Evolutionary conservation across 1,139 yeast species (phyloP).

Genomic region (Geotrichum cucujoidarum): DNA sequence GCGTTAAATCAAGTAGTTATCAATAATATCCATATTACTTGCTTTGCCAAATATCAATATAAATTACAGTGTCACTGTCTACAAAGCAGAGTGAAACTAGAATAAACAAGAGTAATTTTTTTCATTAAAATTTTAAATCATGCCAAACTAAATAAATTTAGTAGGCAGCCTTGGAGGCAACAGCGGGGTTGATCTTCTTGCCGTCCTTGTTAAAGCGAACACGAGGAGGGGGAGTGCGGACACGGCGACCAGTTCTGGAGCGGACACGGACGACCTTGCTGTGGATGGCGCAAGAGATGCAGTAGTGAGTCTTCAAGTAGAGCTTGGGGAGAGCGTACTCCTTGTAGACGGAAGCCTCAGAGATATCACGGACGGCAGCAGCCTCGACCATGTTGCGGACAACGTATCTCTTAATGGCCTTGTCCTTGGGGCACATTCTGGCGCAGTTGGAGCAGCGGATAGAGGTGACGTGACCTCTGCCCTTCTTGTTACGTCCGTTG

Average conservation of each 20-base stretch:
- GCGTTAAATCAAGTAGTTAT: neutral
- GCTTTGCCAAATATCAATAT: slow-evolving; percentile 11
- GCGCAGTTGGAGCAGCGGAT: slow-evolving; percentile 99
- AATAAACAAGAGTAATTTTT: slow-evolving; percentile 5
- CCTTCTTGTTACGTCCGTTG: slow-evolving; percentile 99
- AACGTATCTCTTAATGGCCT: slow-evolving; percentile 99
- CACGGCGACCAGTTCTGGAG: slow-evolving; percentile 97
- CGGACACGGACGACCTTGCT: slow-evolving; percentile 99
- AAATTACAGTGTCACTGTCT: no score
- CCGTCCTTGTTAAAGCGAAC: slow-evolving; percentile 93
- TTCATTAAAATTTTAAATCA: neutral
- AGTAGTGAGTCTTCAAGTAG: slow-evolving; percentile 99
- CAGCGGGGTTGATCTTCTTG: slow-evolving; percentile 94
- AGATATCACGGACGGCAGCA: slow-evolving; percentile 99
- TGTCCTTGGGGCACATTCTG: slow-evolving; percentile 99
- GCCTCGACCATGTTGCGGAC: slow-evolving; percentile 99
- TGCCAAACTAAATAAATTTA: slow-evolving; percentile 8
- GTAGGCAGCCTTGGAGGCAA: slow-evolving; percentile 92
- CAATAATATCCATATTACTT: neutral
- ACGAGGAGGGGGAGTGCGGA: slow-evolving; percentile 99
- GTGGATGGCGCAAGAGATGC: slow-evolving; percentile 99
- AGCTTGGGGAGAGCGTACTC: slow-evolving; percentile 99
- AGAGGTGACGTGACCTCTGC: slow-evolving; percentile 99
- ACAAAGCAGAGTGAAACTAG: no score
- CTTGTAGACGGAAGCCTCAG: slow-evolving; percentile 98